phyloP scores from a whole-genome alignment of 2,329 filamentous ascomycete species.

The Sphaerulina vaccinii region DNA sequence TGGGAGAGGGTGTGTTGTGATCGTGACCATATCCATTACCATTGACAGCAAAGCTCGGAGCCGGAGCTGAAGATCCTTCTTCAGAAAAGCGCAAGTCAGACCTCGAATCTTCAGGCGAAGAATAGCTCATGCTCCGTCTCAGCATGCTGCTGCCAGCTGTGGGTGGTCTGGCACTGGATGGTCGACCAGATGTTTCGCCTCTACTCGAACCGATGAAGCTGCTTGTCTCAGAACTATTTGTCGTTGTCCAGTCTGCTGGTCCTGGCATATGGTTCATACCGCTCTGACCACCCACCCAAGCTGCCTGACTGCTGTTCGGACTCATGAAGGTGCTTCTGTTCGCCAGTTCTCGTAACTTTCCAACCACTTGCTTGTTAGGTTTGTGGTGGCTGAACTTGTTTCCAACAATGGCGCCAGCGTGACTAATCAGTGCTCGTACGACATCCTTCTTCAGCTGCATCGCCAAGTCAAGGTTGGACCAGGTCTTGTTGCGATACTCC shows the following conservation, averaged over 20 bases:
- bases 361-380: slow-evolving; percentile 75
- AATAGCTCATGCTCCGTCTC: slow-evolving; percentile 25
- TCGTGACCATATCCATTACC: slow-evolving; percentile 1
- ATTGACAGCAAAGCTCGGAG: neutral
- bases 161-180: slow-evolving; percentile 31
- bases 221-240: slow-evolving; percentile 28
- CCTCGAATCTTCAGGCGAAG: slow-evolving; percentile 27
- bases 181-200: slow-evolving; percentile 28
- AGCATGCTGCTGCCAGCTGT: slow-evolving; percentile 27
- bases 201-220: slow-evolving; percentile 27
- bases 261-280: slow-evolving; percentile 9
- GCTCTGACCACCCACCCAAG: slow-evolving; percentile 8
- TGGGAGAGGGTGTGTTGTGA: slow-evolving; percentile 6
- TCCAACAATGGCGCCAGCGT: slow-evolving; percentile 92
- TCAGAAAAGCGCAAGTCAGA: slow-evolving; percentile 15
- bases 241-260: slow-evolving; percentile 23
- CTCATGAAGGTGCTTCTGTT: slow-evolving; percentile 66
- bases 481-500: slow-evolving; percentile 98
- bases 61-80: neutral
- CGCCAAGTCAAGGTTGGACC: slow-evolving; percentile 94
- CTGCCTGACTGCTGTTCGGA: slow-evolving; percentile 17
- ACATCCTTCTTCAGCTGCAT: slow-evolving; percentile 92
- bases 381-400: slow-evolving; percentile 94
- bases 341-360: slow-evolving; percentile 78
- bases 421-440: slow-evolving; percentile 88